phyloP scores from a whole-genome alignment of 2,329 filamentous ascomycete species.

The Plectosphaerella cucumerina region DNA sequence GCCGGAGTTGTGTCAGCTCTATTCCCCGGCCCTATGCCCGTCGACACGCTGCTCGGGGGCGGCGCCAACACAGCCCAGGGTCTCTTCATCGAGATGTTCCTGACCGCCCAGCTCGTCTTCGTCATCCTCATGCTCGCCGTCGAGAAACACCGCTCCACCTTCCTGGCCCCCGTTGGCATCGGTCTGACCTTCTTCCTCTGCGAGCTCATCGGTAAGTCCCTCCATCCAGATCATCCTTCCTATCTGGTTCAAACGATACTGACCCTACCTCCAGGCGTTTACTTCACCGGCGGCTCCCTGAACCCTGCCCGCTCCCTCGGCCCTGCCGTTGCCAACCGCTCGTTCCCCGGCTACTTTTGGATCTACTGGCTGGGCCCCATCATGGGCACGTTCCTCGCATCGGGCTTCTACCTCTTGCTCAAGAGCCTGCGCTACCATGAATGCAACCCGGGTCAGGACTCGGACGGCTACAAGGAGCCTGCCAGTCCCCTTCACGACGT shows the following conservation, averaged over 20 bases:
- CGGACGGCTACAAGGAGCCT: slow-evolving; percentile 12
- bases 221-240: background rate
- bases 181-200: slow-evolving; percentile 66
- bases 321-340: slow-evolving; percentile 35
- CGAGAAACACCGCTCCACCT: slow-evolving; percentile 71
- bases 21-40: slow-evolving; percentile 52
- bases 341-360: slow-evolving; percentile 44
- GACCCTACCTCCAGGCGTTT: slow-evolving; percentile 23
- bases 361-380: slow-evolving; percentile 53
- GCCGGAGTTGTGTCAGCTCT: slow-evolving; percentile 53
- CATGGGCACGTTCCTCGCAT: slow-evolving; percentile 44
- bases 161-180: slow-evolving; percentile 67
- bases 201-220: slow-evolving; percentile 31
- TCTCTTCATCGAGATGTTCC: slow-evolving; percentile 63
- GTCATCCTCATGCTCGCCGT: slow-evolving; percentile 66
- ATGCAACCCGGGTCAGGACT: slow-evolving; percentile 46
- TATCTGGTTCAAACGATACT: background rate
- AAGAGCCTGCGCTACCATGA: slow-evolving; percentile 48
- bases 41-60: slow-evolving; percentile 50
- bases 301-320: slow-evolving; percentile 50
- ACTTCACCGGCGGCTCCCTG: slow-evolving; percentile 43
- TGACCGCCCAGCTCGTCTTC: slow-evolving; percentile 60
- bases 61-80: slow-evolving; percentile 51
- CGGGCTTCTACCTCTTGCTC: slow-evolving; percentile 44
- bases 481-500: background rate